Percentiles rank a stretch among this genome's conserved stretches.
phyloP scores from a whole-genome alignment of 352 stramenopile genomes.

The Globisporangium heterothallicum region DNA sequence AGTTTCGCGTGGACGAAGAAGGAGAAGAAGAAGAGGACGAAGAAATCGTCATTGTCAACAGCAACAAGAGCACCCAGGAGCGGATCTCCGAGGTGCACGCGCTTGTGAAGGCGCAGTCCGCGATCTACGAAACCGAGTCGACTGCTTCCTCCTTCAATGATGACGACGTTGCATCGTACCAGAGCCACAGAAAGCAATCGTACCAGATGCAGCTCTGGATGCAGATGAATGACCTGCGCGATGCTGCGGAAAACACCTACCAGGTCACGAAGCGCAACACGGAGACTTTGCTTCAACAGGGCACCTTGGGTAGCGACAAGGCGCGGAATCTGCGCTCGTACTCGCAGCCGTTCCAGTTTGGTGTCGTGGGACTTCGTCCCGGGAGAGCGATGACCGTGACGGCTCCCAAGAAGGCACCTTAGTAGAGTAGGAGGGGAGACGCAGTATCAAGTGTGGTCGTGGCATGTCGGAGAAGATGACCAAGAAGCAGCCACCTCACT shows the following conservation, averaged over 20 bases:
- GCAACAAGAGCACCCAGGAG: neutral
- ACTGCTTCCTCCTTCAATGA: neutral
- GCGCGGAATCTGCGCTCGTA: conserved; percentile 10
- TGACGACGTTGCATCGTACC: conserved; percentile 6
- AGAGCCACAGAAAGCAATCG: conserved; percentile 22
- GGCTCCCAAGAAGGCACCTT: neutral
- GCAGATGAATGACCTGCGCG: conserved; percentile 70
- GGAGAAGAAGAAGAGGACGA: conserved; percentile 25
- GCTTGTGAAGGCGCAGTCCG: conserved; percentile 7
- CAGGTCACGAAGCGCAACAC: conserved; percentile 55
- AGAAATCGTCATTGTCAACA: conserved; percentile 1
- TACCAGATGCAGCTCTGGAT: conserved; percentile 68
- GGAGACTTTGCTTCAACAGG: conserved; percentile 35
- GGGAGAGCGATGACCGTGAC: conserved; percentile 10
- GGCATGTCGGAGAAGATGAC: neutral
- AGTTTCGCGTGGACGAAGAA: conserved; percentile 19
- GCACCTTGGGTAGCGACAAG: neutral
- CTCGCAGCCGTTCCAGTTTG: conserved; percentile 19
- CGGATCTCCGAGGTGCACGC: conserved; percentile 13
- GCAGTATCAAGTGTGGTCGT: neutral
- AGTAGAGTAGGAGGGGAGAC: neutral
- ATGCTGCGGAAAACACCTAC: conserved; percentile 59
- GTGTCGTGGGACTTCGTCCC: conserved; percentile 10
- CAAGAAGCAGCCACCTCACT: too few species aligned
- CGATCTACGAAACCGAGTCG: conserved; percentile 6